Evolutionary conservation across 139 green algal genomes (phyloP).

Genomic region (Mychonastes homosphaera): DNA sequence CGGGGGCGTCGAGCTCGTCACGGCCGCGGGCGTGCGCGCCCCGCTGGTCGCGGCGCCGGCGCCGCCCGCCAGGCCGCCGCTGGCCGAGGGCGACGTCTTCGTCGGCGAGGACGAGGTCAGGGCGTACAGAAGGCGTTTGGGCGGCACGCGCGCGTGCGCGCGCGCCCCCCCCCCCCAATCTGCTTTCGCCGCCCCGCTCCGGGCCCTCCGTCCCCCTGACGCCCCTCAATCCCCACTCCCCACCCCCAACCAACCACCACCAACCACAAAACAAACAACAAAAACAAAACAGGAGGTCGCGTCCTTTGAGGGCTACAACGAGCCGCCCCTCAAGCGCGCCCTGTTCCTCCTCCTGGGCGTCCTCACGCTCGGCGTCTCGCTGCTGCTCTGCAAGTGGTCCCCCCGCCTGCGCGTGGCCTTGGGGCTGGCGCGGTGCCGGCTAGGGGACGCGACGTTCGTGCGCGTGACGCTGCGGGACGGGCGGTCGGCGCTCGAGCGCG

Average conservation of each 20-base stretch:
- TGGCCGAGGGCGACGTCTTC: too few species aligned
- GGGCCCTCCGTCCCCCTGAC: background rate
- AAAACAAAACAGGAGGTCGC: constrained; percentile 20
- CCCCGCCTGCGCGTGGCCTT: constrained; percentile 12
- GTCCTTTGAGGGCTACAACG: constrained; percentile 20
- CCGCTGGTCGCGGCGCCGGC: too few species aligned
- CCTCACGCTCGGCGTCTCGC: constrained; percentile 10
- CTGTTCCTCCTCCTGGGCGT: constrained; percentile 20
- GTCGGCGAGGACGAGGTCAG: constrained; percentile 9
- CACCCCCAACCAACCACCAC: background rate
- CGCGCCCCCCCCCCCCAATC: too few species aligned
- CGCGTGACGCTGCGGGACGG: constrained; percentile 8
- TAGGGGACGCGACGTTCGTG: constrained; percentile 20
- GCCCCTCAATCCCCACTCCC: constrained; percentile 1
- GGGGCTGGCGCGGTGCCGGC: constrained; percentile 12
- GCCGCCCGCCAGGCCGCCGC: too few species aligned
- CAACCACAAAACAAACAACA: background rate
- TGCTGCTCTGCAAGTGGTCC: constrained; percentile 29
- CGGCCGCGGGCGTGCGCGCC: too few species aligned
- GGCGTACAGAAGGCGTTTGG: too few species aligned
- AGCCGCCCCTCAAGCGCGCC: constrained; percentile 23
- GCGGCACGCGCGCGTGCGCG: too few species aligned
- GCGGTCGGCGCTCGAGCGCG: background rate
- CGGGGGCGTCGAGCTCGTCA: too few species aligned
- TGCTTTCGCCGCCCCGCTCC: too few species aligned